A percentile compares a stretch with the other conserved stretches of the same genome.
Evolutionary conservation across 2,329 filamentous ascomycete genomes (phyloP).

Genomic region (Fusarium anthophilum): DNA sequence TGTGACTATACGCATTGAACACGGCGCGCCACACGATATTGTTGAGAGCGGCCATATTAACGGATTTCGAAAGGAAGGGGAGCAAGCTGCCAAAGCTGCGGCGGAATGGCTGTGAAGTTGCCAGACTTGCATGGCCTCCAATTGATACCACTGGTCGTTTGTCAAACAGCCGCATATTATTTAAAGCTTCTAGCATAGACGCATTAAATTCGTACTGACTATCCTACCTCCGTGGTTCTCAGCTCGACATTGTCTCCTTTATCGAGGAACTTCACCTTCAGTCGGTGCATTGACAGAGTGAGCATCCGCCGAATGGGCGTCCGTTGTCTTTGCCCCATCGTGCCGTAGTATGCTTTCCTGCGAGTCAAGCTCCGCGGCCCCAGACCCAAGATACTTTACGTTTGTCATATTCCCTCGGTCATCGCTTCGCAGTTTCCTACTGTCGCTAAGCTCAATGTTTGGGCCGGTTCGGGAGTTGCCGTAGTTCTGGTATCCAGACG

Average conservation of each 20-base stretch:
- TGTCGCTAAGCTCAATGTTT: constrained; percentile 17
- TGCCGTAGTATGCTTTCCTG: constrained; percentile 22
- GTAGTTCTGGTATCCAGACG: constrained; percentile 12
- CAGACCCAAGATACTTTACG: constrained; percentile 4
- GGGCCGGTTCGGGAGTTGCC: constrained; percentile 12
- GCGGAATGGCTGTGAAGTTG: neutral
- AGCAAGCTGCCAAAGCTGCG: neutral
- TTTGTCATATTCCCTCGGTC: neutral
- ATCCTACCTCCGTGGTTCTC: neutral
- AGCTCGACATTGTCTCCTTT: accelerated
- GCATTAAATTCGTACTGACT: neutral
- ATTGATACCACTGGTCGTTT: no score
- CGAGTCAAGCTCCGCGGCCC: constrained; percentile 15
- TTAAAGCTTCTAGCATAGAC: no score
- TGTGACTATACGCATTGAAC: neutral
- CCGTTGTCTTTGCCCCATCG: neutral
- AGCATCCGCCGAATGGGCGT: neutral
- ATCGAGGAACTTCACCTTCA: neutral
- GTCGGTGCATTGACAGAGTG: neutral
- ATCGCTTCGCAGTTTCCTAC: neutral
- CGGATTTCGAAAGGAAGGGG: neutral
- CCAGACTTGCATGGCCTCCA: no score
- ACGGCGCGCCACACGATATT: neutral
- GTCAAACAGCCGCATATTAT: neutral
- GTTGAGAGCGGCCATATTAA: neutral